Base-by-base conservation (phyloP, 1,139 yeast genomes). In the Yamadazyma triangularis region DNA sequence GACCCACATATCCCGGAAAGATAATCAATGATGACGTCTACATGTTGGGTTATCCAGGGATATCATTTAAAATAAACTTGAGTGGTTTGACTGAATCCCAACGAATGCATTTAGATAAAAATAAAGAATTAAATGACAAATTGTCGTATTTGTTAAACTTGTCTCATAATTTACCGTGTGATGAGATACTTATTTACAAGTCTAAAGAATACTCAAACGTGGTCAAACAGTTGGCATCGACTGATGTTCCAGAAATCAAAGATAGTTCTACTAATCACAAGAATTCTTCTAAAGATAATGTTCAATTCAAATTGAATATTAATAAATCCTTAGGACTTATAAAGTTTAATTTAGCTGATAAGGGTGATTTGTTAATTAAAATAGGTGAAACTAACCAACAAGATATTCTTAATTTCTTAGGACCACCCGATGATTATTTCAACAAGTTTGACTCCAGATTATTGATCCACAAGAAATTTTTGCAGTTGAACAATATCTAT, bases 1-100 rank as follows among this genome's bases (percentile, higher is more conserved):
- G 85, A 0, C 83, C 83, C 2, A 77, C 84, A 0, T 74, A 72
- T 36, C 80, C 81, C 1, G 84, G 84, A 0, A 51, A 43, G 28
- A 41, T 61, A 12, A 36, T 48, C 9, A 9, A 18, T 9, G 39
- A 43, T 9, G 32, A 39, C 4, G 31, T 35, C 8, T 74, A 71
- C 39, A 50, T 63, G 5, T 51, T 77, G 19, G 67, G 75, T 23
- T 77, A 77, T 42, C 76, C 77, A 1, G 84, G 84, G 0, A 58
- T 77, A 2, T 56, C 73, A 0, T 76, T 76, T 48, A 58, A 55
- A 40, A 77, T 68, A 40, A 42, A 45, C n/a, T 10, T 21, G n/a
- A 21, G 12, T 8, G 20, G 9, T 7, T 18, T 18, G 20, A 18
- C 20, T 18, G 20, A 18, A 18, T 7, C 8, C 9, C 20, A 18